A percentile compares a stretch with the other conserved stretches of the same genome.
Evolutionary conservation across 2,329 filamentous ascomycete species (phyloP).

Genomic region (Ophiocordyceps unilateralis): DNA sequence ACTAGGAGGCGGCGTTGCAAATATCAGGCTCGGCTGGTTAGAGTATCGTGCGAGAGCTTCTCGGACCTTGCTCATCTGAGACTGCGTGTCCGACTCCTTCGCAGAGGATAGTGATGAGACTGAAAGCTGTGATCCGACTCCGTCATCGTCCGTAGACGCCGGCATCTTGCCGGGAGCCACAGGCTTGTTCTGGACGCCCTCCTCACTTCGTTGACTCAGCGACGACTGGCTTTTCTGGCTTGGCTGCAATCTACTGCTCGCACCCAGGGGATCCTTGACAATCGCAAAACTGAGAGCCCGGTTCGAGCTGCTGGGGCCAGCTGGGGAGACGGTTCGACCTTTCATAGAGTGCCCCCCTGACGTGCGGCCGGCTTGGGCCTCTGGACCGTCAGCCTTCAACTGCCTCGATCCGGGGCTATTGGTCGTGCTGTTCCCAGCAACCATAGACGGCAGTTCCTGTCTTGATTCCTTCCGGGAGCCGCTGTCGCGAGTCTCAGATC

Average conservation of each 20-base stretch:
- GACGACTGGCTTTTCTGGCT: slow-evolving; percentile 40
- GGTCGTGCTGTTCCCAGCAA: not conserved
- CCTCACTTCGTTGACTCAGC: slow-evolving; percentile 31
- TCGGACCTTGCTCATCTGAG: not conserved
- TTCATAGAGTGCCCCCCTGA: not conserved
- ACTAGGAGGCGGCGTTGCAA: slow-evolving; percentile 12
- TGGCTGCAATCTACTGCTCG: slow-evolving; percentile 42
- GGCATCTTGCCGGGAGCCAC: slow-evolving; percentile 6
- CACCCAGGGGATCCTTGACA: slow-evolving; percentile 59
- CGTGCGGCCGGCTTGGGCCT: not conserved
- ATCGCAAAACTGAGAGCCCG: slow-evolving; percentile 46
- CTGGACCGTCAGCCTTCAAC: not conserved
- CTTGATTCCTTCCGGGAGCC: slow-evolving; percentile 1
- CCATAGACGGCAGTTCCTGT: not conserved
- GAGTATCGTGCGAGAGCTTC: slow-evolving; percentile 1
- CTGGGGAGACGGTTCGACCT: not conserved
- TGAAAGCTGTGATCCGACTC: not conserved
- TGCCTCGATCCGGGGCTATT: not conserved
- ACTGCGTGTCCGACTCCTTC: not conserved
- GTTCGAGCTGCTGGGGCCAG: slow-evolving; percentile 11
- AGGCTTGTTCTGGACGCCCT: slow-evolving; percentile 8
- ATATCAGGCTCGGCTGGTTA: slow-evolving; percentile 6
- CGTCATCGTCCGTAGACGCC: not conserved
- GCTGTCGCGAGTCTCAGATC: not conserved
- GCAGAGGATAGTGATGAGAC: not conserved